phyloP scores from a whole-genome alignment of 2,329 filamentous ascomycete genomes.

The Scytalidium sp. region DNA sequence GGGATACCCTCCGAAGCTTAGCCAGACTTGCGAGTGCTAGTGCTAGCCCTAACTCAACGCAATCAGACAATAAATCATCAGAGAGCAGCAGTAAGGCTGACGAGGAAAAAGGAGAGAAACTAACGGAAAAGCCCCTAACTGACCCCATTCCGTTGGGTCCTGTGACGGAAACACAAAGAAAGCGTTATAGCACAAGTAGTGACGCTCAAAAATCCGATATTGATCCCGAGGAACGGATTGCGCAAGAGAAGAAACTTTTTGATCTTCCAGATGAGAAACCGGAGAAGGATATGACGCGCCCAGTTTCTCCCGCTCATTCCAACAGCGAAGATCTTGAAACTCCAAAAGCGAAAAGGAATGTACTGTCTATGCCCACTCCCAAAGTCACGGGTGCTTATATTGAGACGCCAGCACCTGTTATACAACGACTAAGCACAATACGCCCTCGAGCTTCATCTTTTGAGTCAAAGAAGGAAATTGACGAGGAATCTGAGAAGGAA shows the following conservation, averaged over 20 bases:
- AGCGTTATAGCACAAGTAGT: slow-evolving; percentile 13
- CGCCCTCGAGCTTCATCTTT: background rate
- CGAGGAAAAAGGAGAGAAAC: background rate
- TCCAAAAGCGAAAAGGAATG: slow-evolving; percentile 15
- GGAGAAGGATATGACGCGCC: slow-evolving; percentile 16
- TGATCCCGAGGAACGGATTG: slow-evolving; percentile 23
- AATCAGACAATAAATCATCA: background rate
- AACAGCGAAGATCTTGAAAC: slow-evolving; percentile 18
- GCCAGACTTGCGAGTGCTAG: slow-evolving; percentile 11
- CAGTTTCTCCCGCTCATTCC: slow-evolving; percentile 15
- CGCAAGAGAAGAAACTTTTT: slow-evolving; percentile 21
- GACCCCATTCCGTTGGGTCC: too few species aligned
- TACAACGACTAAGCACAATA: slow-evolving; percentile 25
- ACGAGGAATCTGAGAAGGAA: background rate
- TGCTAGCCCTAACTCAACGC: slow-evolving; percentile 3
- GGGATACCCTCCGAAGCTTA: slow-evolving; percentile 12
- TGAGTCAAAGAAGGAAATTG: slow-evolving; percentile 5
- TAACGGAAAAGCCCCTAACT: background rate
- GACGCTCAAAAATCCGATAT: slow-evolving; percentile 18
- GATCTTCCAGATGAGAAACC: slow-evolving; percentile 23
- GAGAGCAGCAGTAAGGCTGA: background rate
- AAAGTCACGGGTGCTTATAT: slow-evolving; percentile 27
- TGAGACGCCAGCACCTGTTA: slow-evolving; percentile 30
- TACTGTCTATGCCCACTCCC: slow-evolving; percentile 23
- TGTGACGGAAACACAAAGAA: slow-evolving; percentile 8